Percentiles rank a stretch among this genome's conserved stretches.
phyloP scores from a whole-genome alignment of 495 filamentous ascomycete genomes.

The Geoglossum glabrum region DNA sequence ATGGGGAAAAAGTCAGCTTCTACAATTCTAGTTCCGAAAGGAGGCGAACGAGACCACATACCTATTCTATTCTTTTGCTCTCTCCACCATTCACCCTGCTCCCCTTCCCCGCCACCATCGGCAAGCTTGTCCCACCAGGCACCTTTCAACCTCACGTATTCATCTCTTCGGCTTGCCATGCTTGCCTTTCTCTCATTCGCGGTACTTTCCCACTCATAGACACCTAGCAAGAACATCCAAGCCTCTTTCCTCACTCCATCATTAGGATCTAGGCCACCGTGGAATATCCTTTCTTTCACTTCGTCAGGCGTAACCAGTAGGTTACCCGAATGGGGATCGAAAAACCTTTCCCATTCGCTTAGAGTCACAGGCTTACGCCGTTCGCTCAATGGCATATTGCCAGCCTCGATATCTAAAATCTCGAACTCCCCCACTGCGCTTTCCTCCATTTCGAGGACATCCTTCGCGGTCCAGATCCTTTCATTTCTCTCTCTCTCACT shows the following conservation, averaged over 20 bases:
- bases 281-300: conserved; percentile 89
- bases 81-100: conserved; percentile 83
- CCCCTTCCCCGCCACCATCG: conserved; percentile 50
- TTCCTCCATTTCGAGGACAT: conserved; percentile 84
- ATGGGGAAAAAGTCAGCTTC: conserved; percentile 24
- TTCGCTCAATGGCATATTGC: conserved; percentile 47
- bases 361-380: conserved; percentile 55
- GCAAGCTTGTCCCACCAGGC: conserved; percentile 92
- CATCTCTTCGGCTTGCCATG: conserved; percentile 70
- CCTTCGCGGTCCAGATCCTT: conserved; percentile 80
- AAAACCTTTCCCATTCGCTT: conserved; percentile 74
- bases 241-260: conserved; percentile 89
- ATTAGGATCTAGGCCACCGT: conserved; percentile 74
- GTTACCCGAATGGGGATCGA: conserved; percentile 51
- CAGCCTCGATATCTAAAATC: conserved; percentile 64
- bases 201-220: conserved; percentile 78
- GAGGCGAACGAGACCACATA: conserved; percentile 24
- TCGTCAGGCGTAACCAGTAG: conserved; percentile 67
- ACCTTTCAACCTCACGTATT: conserved; percentile 83
- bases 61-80: conserved; percentile 88
- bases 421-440: conserved; percentile 91
- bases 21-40: background rate
- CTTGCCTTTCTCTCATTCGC: conserved; percentile 59
- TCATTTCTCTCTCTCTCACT: conserved; percentile 67
- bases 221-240: conserved; percentile 83